Percentiles rank a stretch among this genome's conserved stretches.
Evolutionary conservation across 2,329 filamentous ascomycete species (phyloP).

Genomic region (Cladosporium cucumerinum): DNA sequence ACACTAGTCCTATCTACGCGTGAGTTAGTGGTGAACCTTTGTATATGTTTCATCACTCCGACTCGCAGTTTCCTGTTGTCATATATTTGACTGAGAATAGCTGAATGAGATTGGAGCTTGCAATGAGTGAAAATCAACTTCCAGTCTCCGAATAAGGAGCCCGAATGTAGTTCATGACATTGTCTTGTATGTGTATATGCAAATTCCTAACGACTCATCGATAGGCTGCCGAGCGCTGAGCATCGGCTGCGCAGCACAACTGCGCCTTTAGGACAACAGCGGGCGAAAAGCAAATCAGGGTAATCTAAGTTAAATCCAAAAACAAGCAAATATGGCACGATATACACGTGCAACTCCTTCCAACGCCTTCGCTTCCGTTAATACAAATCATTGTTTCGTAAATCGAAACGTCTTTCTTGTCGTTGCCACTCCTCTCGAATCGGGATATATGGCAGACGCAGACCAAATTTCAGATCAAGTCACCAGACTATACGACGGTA

Average conservation of each 20-base stretch:
- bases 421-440: background rate
- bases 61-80: background rate
- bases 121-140: background rate
- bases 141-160: background rate
- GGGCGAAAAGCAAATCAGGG: background rate
- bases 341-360: constrained; percentile 8
- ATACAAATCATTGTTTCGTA: background rate
- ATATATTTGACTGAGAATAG: background rate
- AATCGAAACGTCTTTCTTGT: background rate
- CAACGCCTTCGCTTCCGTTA: constrained; percentile 9
- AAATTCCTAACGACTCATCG: background rate
- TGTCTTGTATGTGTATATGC: background rate
- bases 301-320: background rate
- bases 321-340: background rate
- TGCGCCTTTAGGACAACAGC: background rate
- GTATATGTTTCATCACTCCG: background rate
- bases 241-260: background rate
- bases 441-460: background rate
- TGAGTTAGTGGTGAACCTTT: background rate
- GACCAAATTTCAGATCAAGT: background rate
- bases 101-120: background rate
- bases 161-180: background rate
- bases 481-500: background rate
- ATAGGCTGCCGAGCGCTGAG: background rate
- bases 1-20: background rate